Evolutionary conservation across 202 grass and related monocot genomes (phyloP).

Genomic region (Schoenoplectus triqueter): DNA sequence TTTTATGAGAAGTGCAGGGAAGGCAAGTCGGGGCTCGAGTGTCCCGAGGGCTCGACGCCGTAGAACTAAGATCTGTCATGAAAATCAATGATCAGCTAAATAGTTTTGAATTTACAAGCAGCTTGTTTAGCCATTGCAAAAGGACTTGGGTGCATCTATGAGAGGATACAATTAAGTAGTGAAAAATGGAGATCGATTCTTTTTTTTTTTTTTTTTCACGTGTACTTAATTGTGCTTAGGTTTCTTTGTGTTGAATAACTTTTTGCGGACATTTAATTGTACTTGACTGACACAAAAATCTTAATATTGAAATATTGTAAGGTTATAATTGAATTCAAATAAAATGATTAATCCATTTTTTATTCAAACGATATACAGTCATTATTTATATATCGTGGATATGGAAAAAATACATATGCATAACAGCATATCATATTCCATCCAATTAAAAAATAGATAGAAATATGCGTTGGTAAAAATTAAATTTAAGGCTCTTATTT

Average conservation of each 20-base stretch:
- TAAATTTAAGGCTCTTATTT: no score
- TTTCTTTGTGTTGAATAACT: background rate
- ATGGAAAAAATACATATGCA: no score
- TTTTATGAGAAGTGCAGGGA: slow-evolving; percentile 71
- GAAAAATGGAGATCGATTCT: background rate
- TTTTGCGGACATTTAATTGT: background rate
- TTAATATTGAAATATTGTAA: no score
- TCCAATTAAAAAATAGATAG: no score
- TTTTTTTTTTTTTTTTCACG: background rate
- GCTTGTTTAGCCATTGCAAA: slow-evolving; percentile 27
- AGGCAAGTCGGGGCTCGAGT: slow-evolving; percentile 60
- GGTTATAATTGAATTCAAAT: no score
- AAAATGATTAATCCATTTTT: no score
- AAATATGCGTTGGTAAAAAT: no score
- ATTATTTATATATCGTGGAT: no score
- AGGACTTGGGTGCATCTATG: background rate
- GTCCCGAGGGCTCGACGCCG: slow-evolving; percentile 40
- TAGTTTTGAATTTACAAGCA: background rate
- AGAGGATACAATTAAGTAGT: background rate
- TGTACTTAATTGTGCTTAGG: background rate
- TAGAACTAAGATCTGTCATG: background rate
- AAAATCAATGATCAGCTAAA: slow-evolving; percentile 5
- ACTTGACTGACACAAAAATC: background rate
- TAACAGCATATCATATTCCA: no score
- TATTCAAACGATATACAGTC: no score